Base-by-base conservation (phyloP, 1,284 basidiomycete genomes). In the Cystobasidium slooffiae region DNA sequence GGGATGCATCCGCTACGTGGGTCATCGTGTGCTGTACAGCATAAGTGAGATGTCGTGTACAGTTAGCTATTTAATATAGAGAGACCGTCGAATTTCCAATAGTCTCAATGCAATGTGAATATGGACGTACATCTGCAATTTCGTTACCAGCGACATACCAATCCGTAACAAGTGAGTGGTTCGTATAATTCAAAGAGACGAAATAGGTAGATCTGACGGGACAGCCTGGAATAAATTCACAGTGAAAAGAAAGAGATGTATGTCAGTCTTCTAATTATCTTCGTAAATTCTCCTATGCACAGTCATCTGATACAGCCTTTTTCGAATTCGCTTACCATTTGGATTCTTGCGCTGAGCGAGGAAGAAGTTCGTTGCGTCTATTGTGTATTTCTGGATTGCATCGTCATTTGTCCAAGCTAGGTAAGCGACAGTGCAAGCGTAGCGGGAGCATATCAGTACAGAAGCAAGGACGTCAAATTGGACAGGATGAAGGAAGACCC, bases 111-210 rank as follows among this genome's bases (percentile, higher is more conserved):
- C 12, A 4, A 24, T 39, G 5, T 53, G 67, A 41, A 51, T 61
- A 18, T 20, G 37, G 3, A 72, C 49, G 41, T 37, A 52, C 90
- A 82, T 92, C 91, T n/a, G 89, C 91, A 76, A 93, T 90, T 80
- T 93, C 91, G 81, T 93, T 92, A 47, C 91, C 91, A 7, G 88
- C 89, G 55, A 92, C 90, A 81, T 85, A 92, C 88, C 89, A 92
- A 81, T 93, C 90, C 83, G 91, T 93, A 62, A 93, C 89, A 69
- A 79, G 75, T 22, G 79, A 79, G 61, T 78, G 78, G 56, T 79
- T 91, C 41, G 91, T 92, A 82, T 88, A 92, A 76, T 87, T 87
- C 66, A 91, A 83, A 3, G 88, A 90, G 6, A 87, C 88, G 81
- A 87, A 91, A 82, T 90, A 91, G 31, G 89, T 90, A 87, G 89